These are phyloP conservation scores for Talinum fruticosum DNA, from an alignment of 148 eudicot genomes.

Conservation along the genomic window DNA sequence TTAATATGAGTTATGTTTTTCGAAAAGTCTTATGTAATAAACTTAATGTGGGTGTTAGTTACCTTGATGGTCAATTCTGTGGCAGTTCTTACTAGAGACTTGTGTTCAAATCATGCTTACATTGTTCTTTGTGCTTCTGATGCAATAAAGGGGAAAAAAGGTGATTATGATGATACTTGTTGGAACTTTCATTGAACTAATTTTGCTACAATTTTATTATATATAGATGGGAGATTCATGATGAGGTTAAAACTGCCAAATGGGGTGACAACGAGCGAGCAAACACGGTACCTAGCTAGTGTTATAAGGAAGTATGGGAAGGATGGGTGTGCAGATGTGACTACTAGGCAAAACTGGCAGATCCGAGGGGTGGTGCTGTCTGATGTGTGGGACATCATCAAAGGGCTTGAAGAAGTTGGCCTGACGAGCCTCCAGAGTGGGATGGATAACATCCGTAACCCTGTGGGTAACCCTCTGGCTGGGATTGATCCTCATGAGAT, in stretches of 20 bases:
- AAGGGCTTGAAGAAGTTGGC: conserved; percentile 75
- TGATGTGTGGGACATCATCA: conserved; percentile 79
- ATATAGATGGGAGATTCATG: conserved; percentile 91
- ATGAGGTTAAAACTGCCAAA: conserved; percentile 96
- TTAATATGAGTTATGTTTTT: too few relatives aligned
- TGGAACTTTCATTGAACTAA: too few relatives aligned
- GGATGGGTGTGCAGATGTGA: conserved; percentile 92
- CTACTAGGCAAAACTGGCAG: conserved; percentile 97
- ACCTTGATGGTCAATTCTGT: too few relatives aligned
- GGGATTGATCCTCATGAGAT: conserved; percentile 91
- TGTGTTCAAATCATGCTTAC: too few relatives aligned
- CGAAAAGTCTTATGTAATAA: too few relatives aligned
- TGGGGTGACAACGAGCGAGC: conserved; percentile 86
- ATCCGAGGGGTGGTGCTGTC: conserved; percentile 82
- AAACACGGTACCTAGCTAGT: conserved; percentile 83
- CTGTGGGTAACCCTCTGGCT: conserved; percentile 90
- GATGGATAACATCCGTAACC: conserved; percentile 93
- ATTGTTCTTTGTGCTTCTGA: too few relatives aligned
- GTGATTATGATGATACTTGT: too few relatives aligned
- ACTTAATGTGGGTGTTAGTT: too few relatives aligned
- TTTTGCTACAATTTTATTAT: background rate
- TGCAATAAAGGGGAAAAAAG: too few relatives aligned
- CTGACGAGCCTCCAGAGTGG: conserved; percentile 93
- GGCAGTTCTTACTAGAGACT: too few relatives aligned
- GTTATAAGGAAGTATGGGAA: conserved; percentile 77